phyloP scores from a whole-genome alignment of 192 early-diverging fungal genomes.

The Backusella tarrabulga region DNA sequence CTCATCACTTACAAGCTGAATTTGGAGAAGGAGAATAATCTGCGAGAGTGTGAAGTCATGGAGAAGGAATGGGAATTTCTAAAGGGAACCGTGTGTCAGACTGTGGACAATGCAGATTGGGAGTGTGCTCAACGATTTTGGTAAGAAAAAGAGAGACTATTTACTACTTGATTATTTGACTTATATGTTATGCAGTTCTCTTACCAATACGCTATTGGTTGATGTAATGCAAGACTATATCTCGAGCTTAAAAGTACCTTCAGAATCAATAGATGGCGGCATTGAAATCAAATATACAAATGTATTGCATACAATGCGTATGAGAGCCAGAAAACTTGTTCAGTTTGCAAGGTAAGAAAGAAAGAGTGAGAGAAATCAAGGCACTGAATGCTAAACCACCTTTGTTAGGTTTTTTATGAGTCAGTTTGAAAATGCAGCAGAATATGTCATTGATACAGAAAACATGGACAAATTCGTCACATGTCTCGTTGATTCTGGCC shows the following conservation, averaged over 20 bases:
- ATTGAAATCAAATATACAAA: conserved; percentile 59
- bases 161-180: neutral
- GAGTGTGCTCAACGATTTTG: conserved; percentile 80
- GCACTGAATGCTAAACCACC: neutral
- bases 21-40: conserved; percentile 50
- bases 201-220: conserved; percentile 46
- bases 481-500: conserved; percentile 64
- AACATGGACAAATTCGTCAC: conserved; percentile 55
- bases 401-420: conserved; percentile 47
- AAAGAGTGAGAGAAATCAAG: neutral
- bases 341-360: conserved; percentile 56
- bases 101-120: conserved; percentile 71
- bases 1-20: conserved; percentile 73
- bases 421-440: conserved; percentile 71
- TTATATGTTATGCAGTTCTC: conserved; percentile 36
- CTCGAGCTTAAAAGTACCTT: conserved; percentile 37
- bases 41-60: conserved; percentile 76
- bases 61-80: conserved; percentile 85
- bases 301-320: conserved; percentile 61
- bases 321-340: conserved; percentile 61
- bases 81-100: conserved; percentile 57
- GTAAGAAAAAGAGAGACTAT: conserved; percentile 19
- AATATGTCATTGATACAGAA: conserved; percentile 66
- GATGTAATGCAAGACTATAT: conserved; percentile 51
- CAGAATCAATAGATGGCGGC: conserved; percentile 34